These are phyloP conservation scores for Zygosaccharomyces bailii DNA, from an alignment of 805 yeast species.

Conservation along the genomic window DNA sequence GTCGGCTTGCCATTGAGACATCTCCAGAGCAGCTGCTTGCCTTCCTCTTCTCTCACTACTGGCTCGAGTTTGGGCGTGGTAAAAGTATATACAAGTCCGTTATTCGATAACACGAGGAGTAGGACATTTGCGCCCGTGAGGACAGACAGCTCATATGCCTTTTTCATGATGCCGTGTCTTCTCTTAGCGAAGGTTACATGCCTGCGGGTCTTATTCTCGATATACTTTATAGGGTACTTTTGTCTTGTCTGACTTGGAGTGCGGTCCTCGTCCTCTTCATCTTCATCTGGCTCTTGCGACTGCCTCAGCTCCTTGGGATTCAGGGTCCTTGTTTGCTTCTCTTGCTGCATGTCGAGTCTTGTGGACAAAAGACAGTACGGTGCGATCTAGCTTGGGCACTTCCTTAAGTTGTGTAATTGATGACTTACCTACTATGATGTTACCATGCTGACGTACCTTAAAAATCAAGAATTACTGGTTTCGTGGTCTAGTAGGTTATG, in stretches of 20 bases:
- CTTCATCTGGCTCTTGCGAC: conserved; percentile 9
- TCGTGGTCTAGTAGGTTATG: conserved; percentile 99
- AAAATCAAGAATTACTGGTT: no score
- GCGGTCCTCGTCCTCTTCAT: conserved; percentile 8
- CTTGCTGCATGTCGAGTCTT: neutral
- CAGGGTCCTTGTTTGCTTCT: neutral
- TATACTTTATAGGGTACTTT: conserved; percentile 61
- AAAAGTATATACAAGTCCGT: conserved; percentile 94
- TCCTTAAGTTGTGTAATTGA: no score
- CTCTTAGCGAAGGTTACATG: conserved; percentile 97
- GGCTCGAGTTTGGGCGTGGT: conserved; percentile 97
- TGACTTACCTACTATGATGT: no score
- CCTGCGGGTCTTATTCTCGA: conserved; percentile 91
- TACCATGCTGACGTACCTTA: no score
- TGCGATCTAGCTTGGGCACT: no score
- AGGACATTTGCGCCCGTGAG: conserved; percentile 95
- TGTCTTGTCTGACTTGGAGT: conserved; percentile 1
- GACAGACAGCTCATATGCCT: conserved; percentile 92
- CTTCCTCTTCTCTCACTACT: conserved; percentile 88
- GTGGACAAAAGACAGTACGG: no score
- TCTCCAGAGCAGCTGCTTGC: conserved; percentile 89
- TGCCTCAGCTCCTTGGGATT: neutral
- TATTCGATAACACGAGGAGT: conserved; percentile 85
- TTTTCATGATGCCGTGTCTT: conserved; percentile 97
- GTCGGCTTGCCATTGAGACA: conserved; percentile 63